Conservation (phyloP, 2,329 filamentous ascomycete species). For the Tolypocladium guangdongense region DNA sequence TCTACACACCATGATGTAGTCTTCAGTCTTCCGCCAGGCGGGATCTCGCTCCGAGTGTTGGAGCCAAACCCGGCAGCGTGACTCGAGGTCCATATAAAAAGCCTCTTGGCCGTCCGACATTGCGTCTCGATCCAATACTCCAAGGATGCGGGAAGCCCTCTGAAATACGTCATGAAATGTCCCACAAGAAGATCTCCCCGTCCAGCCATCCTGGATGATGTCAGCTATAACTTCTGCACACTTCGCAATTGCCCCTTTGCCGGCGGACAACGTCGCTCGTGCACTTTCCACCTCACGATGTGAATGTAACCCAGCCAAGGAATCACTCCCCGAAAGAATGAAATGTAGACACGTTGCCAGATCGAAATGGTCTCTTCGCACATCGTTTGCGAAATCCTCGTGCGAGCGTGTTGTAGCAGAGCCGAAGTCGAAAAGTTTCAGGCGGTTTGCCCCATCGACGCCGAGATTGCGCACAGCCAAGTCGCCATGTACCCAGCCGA, state of each 20-base stretch:
- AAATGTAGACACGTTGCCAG: slow-evolving; percentile 2
- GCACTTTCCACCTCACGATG: not conserved
- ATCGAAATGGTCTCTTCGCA: slow-evolving; percentile 1
- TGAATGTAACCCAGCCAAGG: not conserved
- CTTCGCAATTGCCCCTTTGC: no score
- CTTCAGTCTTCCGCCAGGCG: no score
- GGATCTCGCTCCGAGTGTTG: no score
- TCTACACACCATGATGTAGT: no score
- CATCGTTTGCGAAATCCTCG: slow-evolving; percentile 1
- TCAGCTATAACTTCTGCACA: not conserved
- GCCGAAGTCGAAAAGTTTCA: slow-evolving; percentile 5
- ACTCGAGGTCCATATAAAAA: no score
- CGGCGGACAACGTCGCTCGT: no score
- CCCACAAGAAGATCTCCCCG: no score
- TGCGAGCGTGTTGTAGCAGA: not conserved
- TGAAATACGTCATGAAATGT: no score
- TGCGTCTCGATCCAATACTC: no score
- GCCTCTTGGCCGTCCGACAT: no score
- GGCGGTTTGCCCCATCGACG: not conserved
- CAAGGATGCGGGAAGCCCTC: no score
- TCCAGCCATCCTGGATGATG: not conserved
- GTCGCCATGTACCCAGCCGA: not conserved
- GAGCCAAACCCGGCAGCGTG: no score
- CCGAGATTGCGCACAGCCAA: slow-evolving; percentile 1
- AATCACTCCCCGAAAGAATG: not conserved